A percentile compares a stretch with the other conserved stretches of the same genome.
Evolutionary conservation across 2,329 filamentous ascomycete species (phyloP).

Genomic region (Albifimbria verrucaria): DNA sequence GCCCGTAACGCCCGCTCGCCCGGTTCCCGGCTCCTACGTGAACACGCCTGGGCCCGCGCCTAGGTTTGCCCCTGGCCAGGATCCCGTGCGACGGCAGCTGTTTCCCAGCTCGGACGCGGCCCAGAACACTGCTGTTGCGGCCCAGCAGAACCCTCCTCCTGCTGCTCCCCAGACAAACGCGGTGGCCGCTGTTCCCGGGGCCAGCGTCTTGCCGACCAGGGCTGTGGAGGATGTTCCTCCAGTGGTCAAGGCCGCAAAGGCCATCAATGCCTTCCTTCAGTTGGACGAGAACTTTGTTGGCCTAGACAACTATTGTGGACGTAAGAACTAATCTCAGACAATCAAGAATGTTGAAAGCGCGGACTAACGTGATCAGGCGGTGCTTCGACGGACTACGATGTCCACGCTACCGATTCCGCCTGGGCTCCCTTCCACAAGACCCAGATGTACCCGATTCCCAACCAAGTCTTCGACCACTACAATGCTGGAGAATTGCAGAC

Average conservation of each 20-base stretch:
- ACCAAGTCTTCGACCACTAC: conserved; percentile 88
- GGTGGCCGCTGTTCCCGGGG: conserved; percentile 19
- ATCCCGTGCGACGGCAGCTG: conserved; percentile 50
- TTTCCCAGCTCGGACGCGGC: conserved; percentile 35
- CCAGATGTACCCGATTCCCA: conserved; percentile 84
- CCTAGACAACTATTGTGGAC: conserved; percentile 82
- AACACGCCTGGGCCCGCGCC: conserved; percentile 66
- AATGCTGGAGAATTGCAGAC: conserved; percentile 84
- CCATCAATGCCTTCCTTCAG: conserved; percentile 75
- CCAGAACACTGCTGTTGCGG: conserved; percentile 11
- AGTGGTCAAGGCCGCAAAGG: conserved; percentile 75
- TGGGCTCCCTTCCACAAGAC: conserved; percentile 90
- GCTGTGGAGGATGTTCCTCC: conserved; percentile 55
- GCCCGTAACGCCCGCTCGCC: conserved; percentile 64
- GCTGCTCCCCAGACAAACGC: conserved; percentile 2
- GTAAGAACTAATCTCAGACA: conserved; percentile 50
- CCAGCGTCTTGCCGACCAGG: conserved; percentile 37
- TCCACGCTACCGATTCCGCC: conserved; percentile 62
- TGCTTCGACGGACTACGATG: conserved; percentile 86
- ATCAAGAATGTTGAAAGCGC: conserved; percentile 5
- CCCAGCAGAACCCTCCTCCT: conserved; percentile 15
- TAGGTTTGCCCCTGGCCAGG: conserved; percentile 39
- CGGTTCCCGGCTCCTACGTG: conserved; percentile 72
- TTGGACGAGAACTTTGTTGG: conserved; percentile 81
- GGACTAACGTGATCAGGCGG: conserved; percentile 64